A percentile compares a stretch with the other conserved stretches of the same genome.
These are phyloP conservation scores for Phytopythium vexans DNA, from an alignment of 352 stramenopile genomes.

Conservation along the genomic window DNA sequence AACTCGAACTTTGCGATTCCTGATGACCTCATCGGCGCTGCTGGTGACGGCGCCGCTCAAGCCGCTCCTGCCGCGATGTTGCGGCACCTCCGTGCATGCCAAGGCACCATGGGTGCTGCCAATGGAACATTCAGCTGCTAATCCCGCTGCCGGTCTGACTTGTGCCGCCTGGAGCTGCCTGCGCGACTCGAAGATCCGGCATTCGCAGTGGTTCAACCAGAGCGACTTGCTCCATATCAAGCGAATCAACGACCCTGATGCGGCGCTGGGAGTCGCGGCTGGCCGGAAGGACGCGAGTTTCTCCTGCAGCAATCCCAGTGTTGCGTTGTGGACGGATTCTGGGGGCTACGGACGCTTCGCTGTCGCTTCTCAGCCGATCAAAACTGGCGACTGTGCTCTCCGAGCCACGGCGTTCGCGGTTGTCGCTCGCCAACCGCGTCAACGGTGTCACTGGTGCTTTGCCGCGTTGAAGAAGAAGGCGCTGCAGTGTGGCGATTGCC, in stretches of 20 bases:
- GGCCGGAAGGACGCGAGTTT: conserved; percentile 9
- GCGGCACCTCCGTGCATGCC: background rate
- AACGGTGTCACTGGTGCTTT: conserved; percentile 68
- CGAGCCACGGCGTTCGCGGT: conserved; percentile 52
- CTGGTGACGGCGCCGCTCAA: background rate
- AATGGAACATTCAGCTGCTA: too few relatives aligned
- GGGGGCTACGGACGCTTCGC: conserved; percentile 3
- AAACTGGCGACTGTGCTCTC: conserved; percentile 27
- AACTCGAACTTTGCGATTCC: too few relatives aligned
- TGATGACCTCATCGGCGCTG: background rate
- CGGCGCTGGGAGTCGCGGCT: conserved; percentile 6
- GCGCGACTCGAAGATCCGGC: background rate
- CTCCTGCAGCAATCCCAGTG: conserved; percentile 16
- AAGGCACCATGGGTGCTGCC: too few relatives aligned
- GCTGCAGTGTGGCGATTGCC: conserved; percentile 46
- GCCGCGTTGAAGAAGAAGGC: conserved; percentile 31
- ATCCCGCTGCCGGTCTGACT: background rate
- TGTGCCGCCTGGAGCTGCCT: background rate
- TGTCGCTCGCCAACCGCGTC: conserved; percentile 27
- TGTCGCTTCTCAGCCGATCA: conserved; percentile 22
- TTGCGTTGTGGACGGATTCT: conserved; percentile 18
- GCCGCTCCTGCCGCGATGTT: background rate
- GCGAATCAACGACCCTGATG: conserved; percentile 2
- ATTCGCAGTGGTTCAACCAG: background rate
- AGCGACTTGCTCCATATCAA: background rate